Percentiles rank a stretch among this genome's conserved stretches.
These are phyloP conservation scores for Kodamaea lidongshanica DNA, from an alignment of 805 yeast genomes.

Conservation along the genomic window DNA sequence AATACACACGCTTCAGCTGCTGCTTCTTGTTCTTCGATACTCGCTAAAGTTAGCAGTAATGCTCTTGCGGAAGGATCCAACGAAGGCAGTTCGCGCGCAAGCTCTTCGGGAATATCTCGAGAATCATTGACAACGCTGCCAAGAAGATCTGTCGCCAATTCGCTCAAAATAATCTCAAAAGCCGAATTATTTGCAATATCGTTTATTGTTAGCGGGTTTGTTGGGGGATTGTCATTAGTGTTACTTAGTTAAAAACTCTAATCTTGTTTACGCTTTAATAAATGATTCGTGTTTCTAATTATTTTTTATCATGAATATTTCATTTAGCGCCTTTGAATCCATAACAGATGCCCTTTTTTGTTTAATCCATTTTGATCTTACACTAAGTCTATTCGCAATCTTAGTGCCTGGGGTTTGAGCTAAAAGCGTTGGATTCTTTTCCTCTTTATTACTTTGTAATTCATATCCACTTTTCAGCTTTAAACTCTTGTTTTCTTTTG, in stretches of 20 bases:
- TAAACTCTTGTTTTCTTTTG: constrained; percentile 22
- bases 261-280: not conserved
- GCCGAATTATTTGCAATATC: constrained; percentile 30
- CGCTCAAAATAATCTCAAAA: constrained; percentile 22
- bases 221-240: constrained; percentile 41
- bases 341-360: constrained; percentile 88
- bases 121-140: constrained; percentile 16
- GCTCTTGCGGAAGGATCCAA: constrained; percentile 18
- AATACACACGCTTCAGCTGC: constrained; percentile 24
- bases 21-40: constrained; percentile 25
- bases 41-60: constrained; percentile 13
- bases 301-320: constrained; percentile 80
- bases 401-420: constrained; percentile 20
- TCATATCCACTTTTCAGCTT: constrained; percentile 11
- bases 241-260: constrained; percentile 13
- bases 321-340: constrained; percentile 84
- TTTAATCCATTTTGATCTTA: constrained; percentile 79
- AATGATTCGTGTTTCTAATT: constrained; percentile 1
- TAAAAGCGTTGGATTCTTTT: constrained; percentile 9
- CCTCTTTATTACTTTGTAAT: constrained; percentile 9
- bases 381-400: constrained; percentile 37
- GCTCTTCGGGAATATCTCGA: constrained; percentile 20
- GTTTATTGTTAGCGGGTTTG: constrained; percentile 30
- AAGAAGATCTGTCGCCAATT: constrained; percentile 9
- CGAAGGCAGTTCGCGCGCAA: constrained; percentile 19